Evolutionary conservation across 192 early-diverging fungal species (phyloP).

Genomic region (Backusella liffmaniae): DNA sequence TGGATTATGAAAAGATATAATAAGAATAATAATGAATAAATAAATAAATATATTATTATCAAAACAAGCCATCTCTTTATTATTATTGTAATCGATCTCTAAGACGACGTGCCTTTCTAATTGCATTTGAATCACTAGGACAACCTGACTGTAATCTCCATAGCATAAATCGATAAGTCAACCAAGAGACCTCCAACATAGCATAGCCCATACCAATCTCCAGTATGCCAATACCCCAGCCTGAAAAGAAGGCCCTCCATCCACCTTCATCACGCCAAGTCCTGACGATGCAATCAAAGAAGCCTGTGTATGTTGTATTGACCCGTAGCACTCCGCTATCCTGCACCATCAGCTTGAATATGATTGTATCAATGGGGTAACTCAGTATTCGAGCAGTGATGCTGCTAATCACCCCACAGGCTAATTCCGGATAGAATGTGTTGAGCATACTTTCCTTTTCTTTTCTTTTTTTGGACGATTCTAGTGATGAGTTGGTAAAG

Average conservation of each 20-base stretch:
- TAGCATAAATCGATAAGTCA: constrained; percentile 12
- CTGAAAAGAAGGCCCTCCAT: constrained; percentile 27
- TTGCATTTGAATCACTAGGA: background rate
- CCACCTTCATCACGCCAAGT: constrained; percentile 35
- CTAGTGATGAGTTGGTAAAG: background rate
- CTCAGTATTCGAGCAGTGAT: constrained; percentile 43
- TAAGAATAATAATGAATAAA: background rate
- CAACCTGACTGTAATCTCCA: background rate
- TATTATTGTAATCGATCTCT: constrained; percentile 1
- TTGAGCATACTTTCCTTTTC: constrained; percentile 29
- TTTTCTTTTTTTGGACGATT: background rate
- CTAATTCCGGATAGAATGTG: constrained; percentile 51
- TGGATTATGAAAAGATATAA: constrained; percentile 87
- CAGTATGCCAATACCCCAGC: constrained; percentile 35
- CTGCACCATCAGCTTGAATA: constrained; percentile 45
- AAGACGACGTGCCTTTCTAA: constrained; percentile 15
- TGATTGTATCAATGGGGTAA: constrained; percentile 48
- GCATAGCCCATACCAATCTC: constrained; percentile 42
- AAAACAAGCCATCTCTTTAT: background rate
- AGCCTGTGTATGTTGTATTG: constrained; percentile 36
- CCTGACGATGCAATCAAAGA: constrained; percentile 40
- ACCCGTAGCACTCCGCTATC: constrained; percentile 38
- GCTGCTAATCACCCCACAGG: constrained; percentile 46
- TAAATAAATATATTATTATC: background rate
- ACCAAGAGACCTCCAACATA: constrained; percentile 44